Conservation (phyloP, 2,329 filamentous ascomycete genomes). For the Purpureocillium lavendulum region DNA sequence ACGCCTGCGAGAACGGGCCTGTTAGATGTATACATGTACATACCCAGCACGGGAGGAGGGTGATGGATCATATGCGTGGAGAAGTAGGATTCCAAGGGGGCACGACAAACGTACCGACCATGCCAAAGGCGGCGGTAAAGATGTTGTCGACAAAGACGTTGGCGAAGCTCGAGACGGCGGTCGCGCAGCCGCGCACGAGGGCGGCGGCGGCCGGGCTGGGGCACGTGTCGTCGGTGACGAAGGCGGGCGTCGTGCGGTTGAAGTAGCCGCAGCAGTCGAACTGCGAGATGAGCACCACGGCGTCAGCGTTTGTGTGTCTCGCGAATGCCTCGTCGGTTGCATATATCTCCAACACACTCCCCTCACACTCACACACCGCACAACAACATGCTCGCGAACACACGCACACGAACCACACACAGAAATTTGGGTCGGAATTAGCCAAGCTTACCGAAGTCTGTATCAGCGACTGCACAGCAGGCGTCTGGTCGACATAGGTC, state of each 20-base stretch:
- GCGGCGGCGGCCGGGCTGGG: slow-evolving; percentile 62
- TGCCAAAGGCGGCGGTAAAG: slow-evolving; percentile 72
- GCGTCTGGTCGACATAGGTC: slow-evolving; percentile 52
- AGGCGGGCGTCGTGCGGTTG: slow-evolving; percentile 64
- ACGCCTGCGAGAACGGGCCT: slow-evolving; percentile 31
- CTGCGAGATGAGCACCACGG: slow-evolving; percentile 26
- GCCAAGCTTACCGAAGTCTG: slow-evolving; percentile 52
- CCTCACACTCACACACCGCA: too few species aligned
- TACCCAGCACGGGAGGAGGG: too few species aligned
- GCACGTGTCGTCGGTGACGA: slow-evolving; percentile 61
- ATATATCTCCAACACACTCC: too few species aligned
- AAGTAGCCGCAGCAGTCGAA: slow-evolving; percentile 76
- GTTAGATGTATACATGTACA: not conserved
- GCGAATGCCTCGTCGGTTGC: too few species aligned
- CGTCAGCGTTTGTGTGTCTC: not conserved
- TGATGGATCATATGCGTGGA: not conserved
- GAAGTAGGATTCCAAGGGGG: not conserved
- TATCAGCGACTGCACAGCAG: slow-evolving; percentile 55
- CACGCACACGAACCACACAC: too few species aligned
- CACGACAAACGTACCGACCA: slow-evolving; percentile 48
- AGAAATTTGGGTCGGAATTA: not conserved
- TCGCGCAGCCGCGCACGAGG: slow-evolving; percentile 60
- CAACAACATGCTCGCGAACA: too few species aligned
- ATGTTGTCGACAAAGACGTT: slow-evolving; percentile 67
- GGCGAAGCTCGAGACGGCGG: slow-evolving; percentile 57